phyloP scores from a whole-genome alignment of 2,329 filamentous ascomycete species.

The Epichloe aotearoae region DNA sequence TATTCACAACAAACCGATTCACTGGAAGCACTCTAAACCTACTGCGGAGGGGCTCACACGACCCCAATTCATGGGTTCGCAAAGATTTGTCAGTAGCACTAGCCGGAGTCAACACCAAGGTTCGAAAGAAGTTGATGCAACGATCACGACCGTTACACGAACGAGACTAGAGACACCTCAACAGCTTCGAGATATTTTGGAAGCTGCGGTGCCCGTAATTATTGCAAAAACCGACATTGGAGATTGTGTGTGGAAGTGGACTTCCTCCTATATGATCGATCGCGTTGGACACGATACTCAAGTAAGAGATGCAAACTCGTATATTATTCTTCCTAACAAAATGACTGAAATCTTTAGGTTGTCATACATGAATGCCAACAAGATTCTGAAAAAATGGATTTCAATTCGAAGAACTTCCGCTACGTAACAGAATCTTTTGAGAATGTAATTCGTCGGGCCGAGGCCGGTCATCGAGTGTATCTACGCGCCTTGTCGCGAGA shows the following conservation, averaged over 20 bases:
- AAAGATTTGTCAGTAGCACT: conserved; percentile 10
- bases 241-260: conserved; percentile 54
- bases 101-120: conserved; percentile 1
- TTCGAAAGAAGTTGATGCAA: conserved; percentile 6
- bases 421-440: conserved; percentile 59
- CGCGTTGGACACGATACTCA: conserved; percentile 47
- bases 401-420: conserved; percentile 68
- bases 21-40: not conserved
- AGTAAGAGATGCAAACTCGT: conserved; percentile 26
- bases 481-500: conserved; percentile 62
- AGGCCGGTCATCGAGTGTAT: conserved; percentile 52
- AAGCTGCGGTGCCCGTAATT: conserved; percentile 41
- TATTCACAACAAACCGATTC: not conserved
- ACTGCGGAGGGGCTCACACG: not conserved
- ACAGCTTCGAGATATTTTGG: conserved; percentile 48
- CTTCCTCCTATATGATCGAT: conserved; percentile 49
- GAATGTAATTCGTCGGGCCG: conserved; percentile 49
- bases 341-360: conserved; percentile 34
- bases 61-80: conserved; percentile 16
- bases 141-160: conserved; percentile 31
- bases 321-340: not conserved
- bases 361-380: conserved; percentile 56
- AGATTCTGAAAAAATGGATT: conserved; percentile 55
- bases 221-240: conserved; percentile 56
- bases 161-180: conserved; percentile 35